phyloP scores from a whole-genome alignment of 768 basidiomycete species.

The Xanthoconium purpureum region DNA sequence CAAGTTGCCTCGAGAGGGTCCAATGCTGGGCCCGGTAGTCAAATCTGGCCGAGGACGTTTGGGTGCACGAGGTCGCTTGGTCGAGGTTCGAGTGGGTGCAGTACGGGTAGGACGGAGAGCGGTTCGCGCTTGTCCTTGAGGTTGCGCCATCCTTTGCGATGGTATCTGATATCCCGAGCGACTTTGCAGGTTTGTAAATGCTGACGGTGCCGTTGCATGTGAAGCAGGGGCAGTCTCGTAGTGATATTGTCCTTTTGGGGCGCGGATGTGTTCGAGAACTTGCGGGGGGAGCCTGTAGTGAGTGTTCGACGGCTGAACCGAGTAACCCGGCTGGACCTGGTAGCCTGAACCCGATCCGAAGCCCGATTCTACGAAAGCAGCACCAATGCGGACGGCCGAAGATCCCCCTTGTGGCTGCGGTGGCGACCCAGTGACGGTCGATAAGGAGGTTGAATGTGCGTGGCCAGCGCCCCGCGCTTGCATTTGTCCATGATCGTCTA shows the following conservation, averaged over 20 bases:
- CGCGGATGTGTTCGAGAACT: background rate
- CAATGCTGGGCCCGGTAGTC: background rate
- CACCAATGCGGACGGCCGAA: background rate
- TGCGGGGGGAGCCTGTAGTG: slow-evolving; percentile 4
- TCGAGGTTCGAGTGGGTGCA: slow-evolving; percentile 8
- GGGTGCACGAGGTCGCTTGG: slow-evolving; percentile 20
- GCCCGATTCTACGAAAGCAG: background rate
- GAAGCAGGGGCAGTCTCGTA: background rate
- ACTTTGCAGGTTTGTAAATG: background rate
- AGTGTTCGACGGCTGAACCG: background rate
- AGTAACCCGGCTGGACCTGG: background rate
- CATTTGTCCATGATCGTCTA: background rate
- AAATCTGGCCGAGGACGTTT: slow-evolving; percentile 20
- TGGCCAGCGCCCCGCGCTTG: slow-evolving; percentile 8
- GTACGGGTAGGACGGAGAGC: background rate
- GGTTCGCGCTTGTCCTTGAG: background rate
- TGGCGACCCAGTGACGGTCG: slow-evolving; percentile 24
- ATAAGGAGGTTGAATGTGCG: slow-evolving; percentile 22
- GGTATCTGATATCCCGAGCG: background rate
- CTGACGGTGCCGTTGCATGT: background rate
- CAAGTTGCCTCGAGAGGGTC: background rate
- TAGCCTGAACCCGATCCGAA: background rate
- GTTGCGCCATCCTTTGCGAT: background rate
- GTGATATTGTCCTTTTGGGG: slow-evolving; percentile 13
- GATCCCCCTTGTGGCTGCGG: slow-evolving; percentile 5